Percentiles rank a stretch among this genome's conserved stretches.
phyloP scores from a whole-genome alignment of 441 rosid species.

The Geranium incanum region DNA sequence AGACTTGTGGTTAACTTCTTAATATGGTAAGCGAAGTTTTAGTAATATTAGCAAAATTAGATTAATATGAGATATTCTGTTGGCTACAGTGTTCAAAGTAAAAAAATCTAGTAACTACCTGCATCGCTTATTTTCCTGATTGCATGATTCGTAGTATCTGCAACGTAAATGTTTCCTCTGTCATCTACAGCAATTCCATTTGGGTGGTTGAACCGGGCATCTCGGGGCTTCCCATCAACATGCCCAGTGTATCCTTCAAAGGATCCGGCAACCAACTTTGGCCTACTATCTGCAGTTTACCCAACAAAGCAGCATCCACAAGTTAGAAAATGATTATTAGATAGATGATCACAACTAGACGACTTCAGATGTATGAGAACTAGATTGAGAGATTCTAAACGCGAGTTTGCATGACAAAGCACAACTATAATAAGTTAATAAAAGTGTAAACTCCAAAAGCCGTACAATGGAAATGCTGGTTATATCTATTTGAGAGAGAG shows the following conservation, averaged over 20 bases:
- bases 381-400: not conserved
- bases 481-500: too few species aligned
- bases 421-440: not conserved
- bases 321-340: constrained; percentile 1
- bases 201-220: constrained; percentile 81
- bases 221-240: constrained; percentile 73
- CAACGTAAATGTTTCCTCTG: constrained; percentile 82
- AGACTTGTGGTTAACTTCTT: not conserved
- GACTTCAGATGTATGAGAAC: not conserved
- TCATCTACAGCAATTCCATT: constrained; percentile 78
- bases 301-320: constrained; percentile 1
- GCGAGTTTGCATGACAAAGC: not conserved
- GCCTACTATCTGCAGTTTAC: constrained; percentile 61
- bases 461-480: not conserved
- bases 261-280: constrained; percentile 80
- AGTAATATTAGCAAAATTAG: not conserved
- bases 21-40: not conserved
- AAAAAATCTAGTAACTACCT: constrained; percentile 33
- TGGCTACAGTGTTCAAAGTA: not conserved
- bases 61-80: not conserved
- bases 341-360: not conserved
- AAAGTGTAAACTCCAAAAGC: not conserved
- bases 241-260: constrained; percentile 78
- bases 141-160: constrained; percentile 86
- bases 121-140: constrained; percentile 85